Evolutionary conservation across 331 rosid genomes (phyloP), one percentile per base, ranked within the genome.

Genomic region (Malus hybrid): DNA sequence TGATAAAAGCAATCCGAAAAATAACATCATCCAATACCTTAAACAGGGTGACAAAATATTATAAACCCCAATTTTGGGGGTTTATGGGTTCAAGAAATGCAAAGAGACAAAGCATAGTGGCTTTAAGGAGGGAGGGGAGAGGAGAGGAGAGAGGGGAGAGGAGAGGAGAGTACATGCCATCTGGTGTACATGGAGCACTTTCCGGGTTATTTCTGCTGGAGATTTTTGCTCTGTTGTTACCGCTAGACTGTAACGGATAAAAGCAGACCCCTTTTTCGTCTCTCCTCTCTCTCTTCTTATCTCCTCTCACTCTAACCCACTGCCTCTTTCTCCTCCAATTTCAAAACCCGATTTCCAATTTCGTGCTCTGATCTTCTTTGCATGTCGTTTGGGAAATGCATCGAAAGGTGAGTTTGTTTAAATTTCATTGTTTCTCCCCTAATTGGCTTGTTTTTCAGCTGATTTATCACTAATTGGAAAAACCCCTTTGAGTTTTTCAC

Each of bases 61-160:
- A 29, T 70, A 70, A 70, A 70, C 46, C 63, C 24, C 74, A 5
- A 22, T 12, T 6, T 48, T 1, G 6, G 24, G 68, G 77, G 28
- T 24, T 73, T 61, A 61, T 42, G 77, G 60, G 42, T 63, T 62
- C 24, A 46, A 82, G 63, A 71, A 59, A 69, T 29, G 33, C 78
- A 79, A 83, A 69, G 32, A 42, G 89, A 85, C 88, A 83, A 55
- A 70, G 57, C 28, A 65, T 75, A 83, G 87, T 79, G 80, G 84
- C 65, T 33, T 78, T 46, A 79, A 72, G 61, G 82, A 44, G n/a
- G 19, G 27, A 20, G n/a, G 1, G 48, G 15, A 65, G 32, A 24
- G 32, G 62, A 50, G 71, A 22, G 61, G 5, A 18, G 9, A 55
- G 44, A 55, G 32, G 57, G 33, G 32, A 11, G 55, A 15, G 69